Conservation (phyloP, 257 asterid genomes). For the Leptodermis oblonga region DNA sequence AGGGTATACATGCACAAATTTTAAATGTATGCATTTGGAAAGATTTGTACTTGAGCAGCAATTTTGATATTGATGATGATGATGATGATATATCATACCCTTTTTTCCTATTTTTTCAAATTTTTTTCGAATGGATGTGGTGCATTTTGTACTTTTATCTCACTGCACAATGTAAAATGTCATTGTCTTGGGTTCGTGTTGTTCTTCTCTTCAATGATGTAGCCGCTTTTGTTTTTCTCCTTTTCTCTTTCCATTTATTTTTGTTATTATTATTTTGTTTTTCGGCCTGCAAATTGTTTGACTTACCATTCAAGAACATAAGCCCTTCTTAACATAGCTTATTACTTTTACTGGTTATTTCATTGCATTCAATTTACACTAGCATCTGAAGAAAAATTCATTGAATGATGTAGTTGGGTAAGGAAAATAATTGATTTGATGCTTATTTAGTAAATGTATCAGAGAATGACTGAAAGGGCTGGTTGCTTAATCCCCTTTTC, state of each 20-base stretch:
- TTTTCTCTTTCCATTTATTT: neutral
- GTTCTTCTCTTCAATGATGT: conserved; percentile 5
- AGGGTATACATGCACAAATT: conserved; percentile 10
- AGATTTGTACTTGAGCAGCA: conserved; percentile 18
- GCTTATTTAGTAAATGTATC: neutral
- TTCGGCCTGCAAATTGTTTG: neutral
- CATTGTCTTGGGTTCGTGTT: conserved; percentile 5
- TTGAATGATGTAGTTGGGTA: neutral
- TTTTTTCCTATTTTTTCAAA: neutral
- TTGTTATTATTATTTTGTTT: neutral
- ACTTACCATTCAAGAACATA: neutral
- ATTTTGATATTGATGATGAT: conserved; percentile 9
- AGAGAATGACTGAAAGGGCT: neutral
- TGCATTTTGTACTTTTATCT: conserved; percentile 1
- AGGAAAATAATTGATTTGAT: neutral
- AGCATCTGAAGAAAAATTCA: neutral
- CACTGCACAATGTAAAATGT: conserved; percentile 12
- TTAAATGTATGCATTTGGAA: conserved; percentile 12
- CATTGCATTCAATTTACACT: neutral
- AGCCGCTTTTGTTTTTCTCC: neutral
- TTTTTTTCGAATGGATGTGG: neutral
- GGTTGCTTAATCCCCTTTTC: neutral
- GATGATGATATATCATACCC: conserved; percentile 26
- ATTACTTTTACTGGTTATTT: neutral
- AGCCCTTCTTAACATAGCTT: neutral